A percentile compares a stretch with the other conserved stretches of the same genome.
These are phyloP conservation scores for Cercophora newfieldiana DNA, from an alignment of 495 filamentous ascomycete genomes.

Conservation along the genomic window DNA sequence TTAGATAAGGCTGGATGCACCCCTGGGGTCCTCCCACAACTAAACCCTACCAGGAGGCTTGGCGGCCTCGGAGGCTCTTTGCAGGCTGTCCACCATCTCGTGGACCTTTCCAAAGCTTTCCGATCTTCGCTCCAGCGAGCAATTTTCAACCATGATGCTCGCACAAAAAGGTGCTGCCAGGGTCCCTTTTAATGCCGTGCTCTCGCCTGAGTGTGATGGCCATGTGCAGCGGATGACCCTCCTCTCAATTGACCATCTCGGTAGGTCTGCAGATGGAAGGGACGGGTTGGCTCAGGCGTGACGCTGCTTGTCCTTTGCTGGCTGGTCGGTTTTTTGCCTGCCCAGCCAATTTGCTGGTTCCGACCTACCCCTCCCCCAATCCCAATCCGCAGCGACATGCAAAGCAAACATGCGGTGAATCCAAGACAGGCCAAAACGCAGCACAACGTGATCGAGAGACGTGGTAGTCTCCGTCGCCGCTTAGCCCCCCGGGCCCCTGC, in stretches of 20 bases:
- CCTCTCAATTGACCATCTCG: not conserved
- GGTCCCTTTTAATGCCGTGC: not conserved
- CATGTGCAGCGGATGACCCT: not conserved
- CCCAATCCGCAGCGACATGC: not conserved
- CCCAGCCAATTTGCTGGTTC: conserved; percentile 4
- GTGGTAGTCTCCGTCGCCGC: not conserved
- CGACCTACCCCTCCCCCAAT: not conserved
- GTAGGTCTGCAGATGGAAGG: not conserved
- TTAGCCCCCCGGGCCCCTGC: conserved; percentile 5
- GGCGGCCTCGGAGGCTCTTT: conserved; percentile 13
- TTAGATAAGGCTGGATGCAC: conserved; percentile 25
- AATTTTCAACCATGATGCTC: not conserved
- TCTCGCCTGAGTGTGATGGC: not conserved
- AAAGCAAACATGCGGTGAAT: conserved; percentile 24
- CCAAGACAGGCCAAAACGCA: conserved; percentile 21
- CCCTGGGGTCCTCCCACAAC: not conserved
- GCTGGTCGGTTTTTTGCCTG: not conserved
- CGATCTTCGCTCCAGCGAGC: not conserved
- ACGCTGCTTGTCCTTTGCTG: not conserved
- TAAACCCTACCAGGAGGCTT: conserved; percentile 11
- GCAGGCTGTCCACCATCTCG: not conserved
- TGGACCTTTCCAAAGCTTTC: not conserved
- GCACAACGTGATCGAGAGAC: conserved; percentile 12
- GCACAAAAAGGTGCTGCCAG: not conserved
- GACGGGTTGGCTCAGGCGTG: not conserved